Conservation (phyloP, 1,284 basidiomycete species). For the Tetrapyrgos nigripes region DNA sequence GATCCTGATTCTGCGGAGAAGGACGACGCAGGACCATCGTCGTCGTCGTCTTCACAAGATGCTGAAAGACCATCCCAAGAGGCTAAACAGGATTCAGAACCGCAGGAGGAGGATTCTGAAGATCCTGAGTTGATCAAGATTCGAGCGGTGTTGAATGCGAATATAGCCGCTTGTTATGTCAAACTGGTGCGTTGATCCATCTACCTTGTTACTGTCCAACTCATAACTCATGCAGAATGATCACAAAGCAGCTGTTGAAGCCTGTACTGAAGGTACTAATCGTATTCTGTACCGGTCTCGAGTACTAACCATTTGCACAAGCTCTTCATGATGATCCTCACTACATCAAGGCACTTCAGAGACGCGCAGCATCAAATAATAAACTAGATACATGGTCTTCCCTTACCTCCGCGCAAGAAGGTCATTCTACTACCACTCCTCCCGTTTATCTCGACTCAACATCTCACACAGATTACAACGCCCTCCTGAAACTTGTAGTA, state of each 20-base stretch:
- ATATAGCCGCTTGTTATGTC: constrained; percentile 82
- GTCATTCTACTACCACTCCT: constrained; percentile 44
- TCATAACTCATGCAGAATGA: constrained; percentile 57
- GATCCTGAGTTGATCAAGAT: constrained; percentile 58
- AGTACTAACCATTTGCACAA: constrained; percentile 35
- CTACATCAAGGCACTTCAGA: constrained; percentile 89
- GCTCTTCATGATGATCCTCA: constrained; percentile 85
- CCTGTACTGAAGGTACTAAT: constrained; percentile 73
- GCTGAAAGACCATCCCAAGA: constrained; percentile 27
- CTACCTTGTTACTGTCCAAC: neutral
- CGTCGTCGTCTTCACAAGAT: neutral
- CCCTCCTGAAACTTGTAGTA: constrained; percentile 69
- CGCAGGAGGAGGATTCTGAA: constrained; percentile 35
- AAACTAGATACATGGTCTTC: constrained; percentile 83
- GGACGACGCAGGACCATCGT: neutral
- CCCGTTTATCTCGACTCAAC: constrained; percentile 14
- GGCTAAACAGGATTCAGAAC: neutral
- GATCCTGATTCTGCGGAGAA: neutral
- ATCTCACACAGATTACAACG: constrained; percentile 73
- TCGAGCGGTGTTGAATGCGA: constrained; percentile 76
- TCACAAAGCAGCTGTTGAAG: constrained; percentile 75
- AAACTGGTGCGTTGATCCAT: constrained; percentile 59
- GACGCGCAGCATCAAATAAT: constrained; percentile 88
- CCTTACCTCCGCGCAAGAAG: constrained; percentile 84
- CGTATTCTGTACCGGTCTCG: constrained; percentile 7